Percentiles rank a stretch among this genome's conserved stretches.
Conservation (phyloP, 2,329 filamentous ascomycete species). For the Colletotrichum sublineola region DNA sequence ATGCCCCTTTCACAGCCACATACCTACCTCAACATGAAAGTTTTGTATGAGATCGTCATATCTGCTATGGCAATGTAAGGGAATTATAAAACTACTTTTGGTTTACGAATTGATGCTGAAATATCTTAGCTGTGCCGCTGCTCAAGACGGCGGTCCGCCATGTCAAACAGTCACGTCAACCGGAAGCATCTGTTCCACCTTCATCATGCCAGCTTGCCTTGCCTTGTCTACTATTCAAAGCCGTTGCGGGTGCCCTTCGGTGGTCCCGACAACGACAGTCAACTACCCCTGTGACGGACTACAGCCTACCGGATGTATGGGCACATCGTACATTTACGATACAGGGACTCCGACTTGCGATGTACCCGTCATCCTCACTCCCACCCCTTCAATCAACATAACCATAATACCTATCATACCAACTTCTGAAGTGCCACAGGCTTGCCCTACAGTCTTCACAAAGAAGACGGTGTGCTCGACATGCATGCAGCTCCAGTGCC, state of each 20-base stretch:
- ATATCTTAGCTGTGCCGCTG: background rate
- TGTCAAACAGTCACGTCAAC: constrained; percentile 47
- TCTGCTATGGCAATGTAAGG: constrained; percentile 9
- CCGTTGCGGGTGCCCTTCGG: constrained; percentile 46
- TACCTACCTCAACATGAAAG: constrained; percentile 1
- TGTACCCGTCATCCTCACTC: background rate
- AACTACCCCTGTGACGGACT: constrained; percentile 44
- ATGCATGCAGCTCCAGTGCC: constrained; percentile 20
- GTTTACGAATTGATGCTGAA: background rate
- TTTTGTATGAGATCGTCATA: background rate
- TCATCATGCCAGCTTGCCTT: constrained; percentile 43
- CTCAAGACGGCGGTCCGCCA: background rate
- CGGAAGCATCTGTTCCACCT: constrained; percentile 28
- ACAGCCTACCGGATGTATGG: constrained; percentile 36
- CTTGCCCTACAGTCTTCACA: constrained; percentile 31
- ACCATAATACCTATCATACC: constrained; percentile 1
- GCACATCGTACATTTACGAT: constrained; percentile 30
- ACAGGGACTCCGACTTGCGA: constrained; percentile 15
- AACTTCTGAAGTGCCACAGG: background rate
- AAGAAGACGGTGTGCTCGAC: constrained; percentile 26
- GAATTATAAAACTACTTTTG: background rate
- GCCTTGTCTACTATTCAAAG: constrained; percentile 40
- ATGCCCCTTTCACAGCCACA: background rate
- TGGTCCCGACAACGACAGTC: constrained; percentile 43
- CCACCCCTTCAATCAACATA: background rate